Percentiles rank a stretch among this genome's conserved stretches.
These are phyloP conservation scores for Psilocybe mexicana DNA, from an alignment of 1,284 basidiomycete species.

Conservation along the genomic window DNA sequence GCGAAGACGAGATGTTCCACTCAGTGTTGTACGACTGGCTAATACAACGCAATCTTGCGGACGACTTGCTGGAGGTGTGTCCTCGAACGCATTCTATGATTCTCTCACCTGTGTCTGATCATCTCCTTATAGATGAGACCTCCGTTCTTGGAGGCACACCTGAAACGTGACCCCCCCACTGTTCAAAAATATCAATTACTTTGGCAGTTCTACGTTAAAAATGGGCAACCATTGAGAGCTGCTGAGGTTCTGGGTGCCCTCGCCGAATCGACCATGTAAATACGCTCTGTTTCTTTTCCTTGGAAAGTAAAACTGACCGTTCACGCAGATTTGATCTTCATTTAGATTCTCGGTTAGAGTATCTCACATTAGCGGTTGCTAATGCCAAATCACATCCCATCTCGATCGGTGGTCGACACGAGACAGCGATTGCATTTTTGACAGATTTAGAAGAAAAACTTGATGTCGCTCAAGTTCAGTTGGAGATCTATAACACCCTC, in stretches of 20 bases:
- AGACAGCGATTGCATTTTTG: slow-evolving; percentile 88
- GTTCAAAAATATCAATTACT: slow-evolving; percentile 86
- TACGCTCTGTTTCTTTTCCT: slow-evolving; percentile 14
- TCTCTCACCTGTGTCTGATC: not conserved
- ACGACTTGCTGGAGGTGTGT: slow-evolving; percentile 86
- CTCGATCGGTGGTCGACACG: slow-evolving; percentile 72
- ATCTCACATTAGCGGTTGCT: slow-evolving; percentile 89
- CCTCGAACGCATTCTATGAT: slow-evolving; percentile 6
- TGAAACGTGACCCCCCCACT: slow-evolving; percentile 79
- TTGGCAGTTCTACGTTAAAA: slow-evolving; percentile 97
- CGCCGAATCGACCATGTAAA: slow-evolving; percentile 85
- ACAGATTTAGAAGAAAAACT: slow-evolving; percentile 94
- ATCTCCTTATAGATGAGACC: slow-evolving; percentile 65
- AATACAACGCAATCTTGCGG: slow-evolving; percentile 75
- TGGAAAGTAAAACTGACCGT: slow-evolving; percentile 10
- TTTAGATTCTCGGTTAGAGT: slow-evolving; percentile 79
- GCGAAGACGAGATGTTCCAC: slow-evolving; percentile 93
- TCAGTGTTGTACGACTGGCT: slow-evolving; percentile 95
- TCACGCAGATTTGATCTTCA: slow-evolving; percentile 62
- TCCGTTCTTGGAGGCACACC: slow-evolving; percentile 84
- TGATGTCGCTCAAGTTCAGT: slow-evolving; percentile 95
- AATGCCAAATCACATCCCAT: slow-evolving; percentile 95
- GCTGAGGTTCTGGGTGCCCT: slow-evolving; percentile 86
- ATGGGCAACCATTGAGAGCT: slow-evolving; percentile 82
- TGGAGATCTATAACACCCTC: slow-evolving; percentile 79